A percentile compares a stretch with the other conserved stretches of the same genome.
Evolutionary conservation across 1,284 basidiomycete species (phyloP).

Genomic region (Cryptococcus neoformans): DNA sequence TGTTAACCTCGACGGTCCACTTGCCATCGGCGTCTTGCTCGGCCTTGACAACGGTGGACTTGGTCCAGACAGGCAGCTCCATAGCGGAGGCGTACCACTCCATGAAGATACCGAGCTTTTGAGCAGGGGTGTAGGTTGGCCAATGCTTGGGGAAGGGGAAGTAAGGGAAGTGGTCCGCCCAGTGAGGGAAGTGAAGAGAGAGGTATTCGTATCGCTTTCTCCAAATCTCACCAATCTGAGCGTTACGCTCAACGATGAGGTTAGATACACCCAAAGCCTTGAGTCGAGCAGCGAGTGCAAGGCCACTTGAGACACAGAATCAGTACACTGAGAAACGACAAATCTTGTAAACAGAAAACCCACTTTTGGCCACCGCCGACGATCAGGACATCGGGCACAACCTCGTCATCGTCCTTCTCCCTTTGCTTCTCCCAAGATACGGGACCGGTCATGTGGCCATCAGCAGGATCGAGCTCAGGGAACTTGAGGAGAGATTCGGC

Average conservation of each 20-base stretch:
- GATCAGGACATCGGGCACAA: constrained; percentile 53
- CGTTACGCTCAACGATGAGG: constrained; percentile 47
- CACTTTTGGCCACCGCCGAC: constrained; percentile 50
- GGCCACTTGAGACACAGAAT: constrained; percentile 24
- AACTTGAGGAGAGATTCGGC: constrained; percentile 56
- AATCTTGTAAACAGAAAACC: neutral
- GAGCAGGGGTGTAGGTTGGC: constrained; percentile 61
- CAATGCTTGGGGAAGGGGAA: constrained; percentile 53
- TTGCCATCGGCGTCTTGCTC: constrained; percentile 50
- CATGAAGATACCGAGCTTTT: constrained; percentile 35
- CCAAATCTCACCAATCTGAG: constrained; percentile 49
- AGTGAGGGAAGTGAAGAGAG: constrained; percentile 62
- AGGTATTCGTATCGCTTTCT: constrained; percentile 58
- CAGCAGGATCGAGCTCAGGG: constrained; percentile 44
- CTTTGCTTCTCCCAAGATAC: constrained; percentile 18
- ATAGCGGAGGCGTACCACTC: constrained; percentile 36
- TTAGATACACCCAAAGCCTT: constrained; percentile 46
- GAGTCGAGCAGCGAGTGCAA: constrained; percentile 47
- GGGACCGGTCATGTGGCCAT: constrained; percentile 27
- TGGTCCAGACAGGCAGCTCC: constrained; percentile 44
- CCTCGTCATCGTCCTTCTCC: constrained; percentile 37
- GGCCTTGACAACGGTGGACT: constrained; percentile 52
- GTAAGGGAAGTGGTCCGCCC: constrained; percentile 51
- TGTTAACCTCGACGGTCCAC: constrained; percentile 57
- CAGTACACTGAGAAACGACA: neutral